Conservation (phyloP, 208 protist species). For the Vickermania spadyakhi region DNA sequence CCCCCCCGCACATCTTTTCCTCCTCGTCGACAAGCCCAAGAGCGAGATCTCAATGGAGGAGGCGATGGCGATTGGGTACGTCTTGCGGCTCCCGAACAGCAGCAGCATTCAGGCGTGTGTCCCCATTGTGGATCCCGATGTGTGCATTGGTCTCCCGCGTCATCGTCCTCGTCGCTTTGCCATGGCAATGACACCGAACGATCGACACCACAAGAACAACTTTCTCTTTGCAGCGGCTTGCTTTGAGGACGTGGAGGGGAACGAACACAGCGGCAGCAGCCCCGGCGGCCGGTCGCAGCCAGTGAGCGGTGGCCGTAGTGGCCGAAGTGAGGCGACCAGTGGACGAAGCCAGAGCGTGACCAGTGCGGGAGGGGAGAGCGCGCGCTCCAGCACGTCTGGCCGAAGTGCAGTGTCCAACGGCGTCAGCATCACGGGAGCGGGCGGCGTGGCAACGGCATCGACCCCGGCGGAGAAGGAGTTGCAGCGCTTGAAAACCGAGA, state of each 20-base stretch:
- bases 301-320: too few species aligned
- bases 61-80: constrained; percentile 61
- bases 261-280: not conserved
- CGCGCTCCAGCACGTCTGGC: not conserved
- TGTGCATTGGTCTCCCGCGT: constrained; percentile 54
- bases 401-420: not conserved
- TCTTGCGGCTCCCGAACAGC: constrained; percentile 68
- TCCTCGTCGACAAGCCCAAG: constrained; percentile 38
- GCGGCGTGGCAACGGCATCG: not conserved
- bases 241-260: constrained; percentile 21
- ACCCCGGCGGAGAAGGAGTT: not conserved
- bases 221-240: constrained; percentile 68
- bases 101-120: constrained; percentile 67
- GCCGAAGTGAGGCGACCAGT: not conserved
- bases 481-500: not conserved
- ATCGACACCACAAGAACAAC: constrained; percentile 61
- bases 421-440: not conserved
- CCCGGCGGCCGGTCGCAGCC: too few species aligned
- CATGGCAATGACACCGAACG: constrained; percentile 70
- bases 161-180: constrained; percentile 49
- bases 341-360: not conserved
- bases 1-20: constrained; percentile 69
- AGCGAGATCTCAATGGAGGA: constrained; percentile 59
- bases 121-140: constrained; percentile 69
- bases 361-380: not conserved